Percentiles rank a stretch among this genome's conserved stretches.
Conservation (phyloP, 192 early-diverging fungal species). For the Umbelopsis sp. region DNA sequence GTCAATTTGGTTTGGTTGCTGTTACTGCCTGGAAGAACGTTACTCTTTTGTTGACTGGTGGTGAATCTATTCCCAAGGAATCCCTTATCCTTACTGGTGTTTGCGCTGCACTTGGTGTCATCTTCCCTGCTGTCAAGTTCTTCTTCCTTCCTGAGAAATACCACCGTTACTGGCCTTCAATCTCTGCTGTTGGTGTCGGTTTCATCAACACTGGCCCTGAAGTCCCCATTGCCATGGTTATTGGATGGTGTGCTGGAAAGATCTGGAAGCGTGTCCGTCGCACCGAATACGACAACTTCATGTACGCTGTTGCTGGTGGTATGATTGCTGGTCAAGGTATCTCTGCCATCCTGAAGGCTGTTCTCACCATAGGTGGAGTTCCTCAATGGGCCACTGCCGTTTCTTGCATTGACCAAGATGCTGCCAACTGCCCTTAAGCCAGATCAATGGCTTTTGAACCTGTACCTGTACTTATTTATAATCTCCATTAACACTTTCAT, state of each 20-base stretch:
- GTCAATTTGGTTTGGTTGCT: constrained; percentile 43
- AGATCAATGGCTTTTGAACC: not conserved
- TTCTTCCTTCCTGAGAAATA: constrained; percentile 54
- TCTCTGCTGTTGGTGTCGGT: constrained; percentile 51
- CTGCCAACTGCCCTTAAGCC: constrained; percentile 34
- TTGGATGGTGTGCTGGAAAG: constrained; percentile 42
- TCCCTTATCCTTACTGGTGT: constrained; percentile 51
- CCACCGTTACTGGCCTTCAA: constrained; percentile 52
- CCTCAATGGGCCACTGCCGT: constrained; percentile 25
- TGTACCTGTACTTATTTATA: not conserved
- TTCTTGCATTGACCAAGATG: constrained; percentile 29
- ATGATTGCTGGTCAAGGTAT: constrained; percentile 58
- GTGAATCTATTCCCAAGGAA: constrained; percentile 37
- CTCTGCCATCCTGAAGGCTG: constrained; percentile 48
- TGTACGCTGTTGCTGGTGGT: constrained; percentile 51
- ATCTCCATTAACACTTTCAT: not conserved
- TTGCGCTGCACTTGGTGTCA: constrained; percentile 40
- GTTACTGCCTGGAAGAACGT: constrained; percentile 43
- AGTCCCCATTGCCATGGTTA: constrained; percentile 51
- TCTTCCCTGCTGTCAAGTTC: constrained; percentile 41
- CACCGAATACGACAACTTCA: constrained; percentile 38
- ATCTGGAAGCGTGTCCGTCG: constrained; percentile 45
- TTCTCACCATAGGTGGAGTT: constrained; percentile 45
- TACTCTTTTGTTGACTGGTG: constrained; percentile 45
- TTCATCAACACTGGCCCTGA: constrained; percentile 54